Evolutionary conservation across 305 asterid genomes (phyloP).

Genomic region (Fraxinus sp.): DNA sequence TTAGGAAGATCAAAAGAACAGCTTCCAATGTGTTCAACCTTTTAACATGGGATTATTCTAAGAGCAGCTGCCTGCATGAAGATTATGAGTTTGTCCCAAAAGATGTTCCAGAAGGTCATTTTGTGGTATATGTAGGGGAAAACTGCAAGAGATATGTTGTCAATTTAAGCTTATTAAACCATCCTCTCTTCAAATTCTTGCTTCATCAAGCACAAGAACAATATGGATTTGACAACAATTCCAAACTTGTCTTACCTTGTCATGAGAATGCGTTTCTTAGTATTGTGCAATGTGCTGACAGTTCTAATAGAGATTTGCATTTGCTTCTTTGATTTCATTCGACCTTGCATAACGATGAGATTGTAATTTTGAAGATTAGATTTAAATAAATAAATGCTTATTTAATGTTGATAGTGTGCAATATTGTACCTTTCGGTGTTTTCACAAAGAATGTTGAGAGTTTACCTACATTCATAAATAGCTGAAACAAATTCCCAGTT

Average conservation of each 20-base stretch:
- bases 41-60: background rate
- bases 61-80: background rate
- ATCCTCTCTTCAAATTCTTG: background rate
- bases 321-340: background rate
- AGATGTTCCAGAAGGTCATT: slow-evolving; percentile 2
- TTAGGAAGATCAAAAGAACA: background rate
- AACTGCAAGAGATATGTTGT: background rate
- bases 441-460: background rate
- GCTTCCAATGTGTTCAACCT: background rate
- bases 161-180: background rate
- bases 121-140: background rate
- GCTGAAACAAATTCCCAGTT: background rate
- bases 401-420: background rate
- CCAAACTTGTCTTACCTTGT: background rate
- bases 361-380: background rate
- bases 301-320: background rate
- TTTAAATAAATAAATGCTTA: no score
- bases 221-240: background rate
- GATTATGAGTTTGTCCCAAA: background rate
- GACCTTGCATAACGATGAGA: background rate
- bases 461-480: background rate
- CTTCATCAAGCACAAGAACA: background rate
- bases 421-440: background rate
- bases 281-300: background rate
- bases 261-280: background rate